A percentile compares a stretch with the other conserved stretches of the same genome.
Evolutionary conservation across 2,329 filamentous ascomycete species (phyloP).

Genomic region (Chaetomiaceae sp.): DNA sequence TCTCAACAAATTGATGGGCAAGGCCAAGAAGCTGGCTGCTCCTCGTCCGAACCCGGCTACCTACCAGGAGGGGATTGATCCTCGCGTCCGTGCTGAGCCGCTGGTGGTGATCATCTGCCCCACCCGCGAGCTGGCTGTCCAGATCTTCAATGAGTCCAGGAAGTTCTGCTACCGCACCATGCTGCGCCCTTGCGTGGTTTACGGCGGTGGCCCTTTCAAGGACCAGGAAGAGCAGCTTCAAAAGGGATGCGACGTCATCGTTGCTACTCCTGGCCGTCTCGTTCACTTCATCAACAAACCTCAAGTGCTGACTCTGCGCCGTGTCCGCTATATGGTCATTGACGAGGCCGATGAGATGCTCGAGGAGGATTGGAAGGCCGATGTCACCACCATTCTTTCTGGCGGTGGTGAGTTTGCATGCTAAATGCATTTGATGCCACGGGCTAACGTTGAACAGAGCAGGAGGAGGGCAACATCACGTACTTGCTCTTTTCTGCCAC

Average conservation of each 20-base stretch:
- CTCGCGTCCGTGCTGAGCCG: conserved; percentile 70
- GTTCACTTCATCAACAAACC: conserved; percentile 75
- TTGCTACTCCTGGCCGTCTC: conserved; percentile 83
- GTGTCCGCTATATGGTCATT: conserved; percentile 76
- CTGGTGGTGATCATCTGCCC: conserved; percentile 81
- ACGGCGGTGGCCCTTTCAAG: conserved; percentile 69
- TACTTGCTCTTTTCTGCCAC: conserved; percentile 92
- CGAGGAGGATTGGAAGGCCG: conserved; percentile 69
- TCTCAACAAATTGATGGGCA: conserved; percentile 88
- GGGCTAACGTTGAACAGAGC: conserved; percentile 45
- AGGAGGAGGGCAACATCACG: conserved; percentile 66
- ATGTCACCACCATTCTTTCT: conserved; percentile 70
- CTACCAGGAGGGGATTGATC: conserved; percentile 46
- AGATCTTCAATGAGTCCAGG: conserved; percentile 92
- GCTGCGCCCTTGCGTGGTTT: conserved; percentile 85
- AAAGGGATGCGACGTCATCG: conserved; percentile 83
- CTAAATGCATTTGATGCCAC: background rate
- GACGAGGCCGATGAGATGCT: conserved; percentile 97
- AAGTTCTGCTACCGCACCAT: conserved; percentile 92
- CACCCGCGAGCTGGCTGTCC: conserved; percentile 83
- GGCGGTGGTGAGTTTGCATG: conserved; percentile 65
- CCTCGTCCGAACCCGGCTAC: conserved; percentile 63
- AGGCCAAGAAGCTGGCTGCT: conserved; percentile 81
- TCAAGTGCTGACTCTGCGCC: conserved; percentile 63
- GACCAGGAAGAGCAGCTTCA: conserved; percentile 69